phyloP scores from a whole-genome alignment of 108 stramenopile species.

The Seminavis robusta region DNA sequence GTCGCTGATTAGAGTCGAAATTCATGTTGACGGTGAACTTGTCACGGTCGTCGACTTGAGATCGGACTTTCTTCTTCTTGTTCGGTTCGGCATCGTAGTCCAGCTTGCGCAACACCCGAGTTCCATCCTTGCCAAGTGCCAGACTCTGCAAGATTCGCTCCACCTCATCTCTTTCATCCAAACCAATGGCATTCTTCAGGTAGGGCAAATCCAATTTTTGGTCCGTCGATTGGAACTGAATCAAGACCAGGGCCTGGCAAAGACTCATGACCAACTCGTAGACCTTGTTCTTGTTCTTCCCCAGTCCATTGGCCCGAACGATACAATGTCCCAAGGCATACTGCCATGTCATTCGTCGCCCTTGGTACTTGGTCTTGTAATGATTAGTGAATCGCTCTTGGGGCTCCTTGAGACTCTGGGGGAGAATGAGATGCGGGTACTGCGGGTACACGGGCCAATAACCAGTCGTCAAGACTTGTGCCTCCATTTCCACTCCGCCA shows the following conservation, averaged over 20 bases:
- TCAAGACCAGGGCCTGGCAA: slow-evolving; percentile 90
- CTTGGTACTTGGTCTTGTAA: slow-evolving; percentile 91
- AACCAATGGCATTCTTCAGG: slow-evolving; percentile 70
- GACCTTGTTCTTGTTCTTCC: slow-evolving; percentile 33
- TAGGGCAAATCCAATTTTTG: slow-evolving; percentile 58
- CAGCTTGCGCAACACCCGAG: slow-evolving; percentile 68
- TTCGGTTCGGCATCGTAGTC: slow-evolving; percentile 37
- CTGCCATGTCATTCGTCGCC: slow-evolving; percentile 95
- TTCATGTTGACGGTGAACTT: slow-evolving; percentile 71
- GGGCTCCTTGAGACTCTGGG: slow-evolving; percentile 44
- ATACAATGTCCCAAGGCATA: slow-evolving; percentile 85
- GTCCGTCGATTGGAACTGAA: slow-evolving; percentile 75
- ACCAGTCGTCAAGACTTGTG: slow-evolving; percentile 91
- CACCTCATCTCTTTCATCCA: slow-evolving; percentile 85
- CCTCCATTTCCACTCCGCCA: slow-evolving; percentile 73
- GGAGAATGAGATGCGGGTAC: slow-evolving; percentile 63
- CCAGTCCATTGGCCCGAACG: slow-evolving; percentile 43
- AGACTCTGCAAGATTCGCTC: slow-evolving; percentile 85
- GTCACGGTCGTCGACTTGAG: slow-evolving; percentile 75
- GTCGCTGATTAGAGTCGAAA: slow-evolving; percentile 82
- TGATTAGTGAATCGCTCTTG: slow-evolving; percentile 68
- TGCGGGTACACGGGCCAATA: slow-evolving; percentile 96
- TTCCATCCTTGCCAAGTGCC: slow-evolving; percentile 80
- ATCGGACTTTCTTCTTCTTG: slow-evolving; percentile 57
- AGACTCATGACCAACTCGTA: slow-evolving; percentile 86